phyloP scores from a whole-genome alignment of 2,329 filamentous ascomycete genomes.

The Monilinia laxa region DNA sequence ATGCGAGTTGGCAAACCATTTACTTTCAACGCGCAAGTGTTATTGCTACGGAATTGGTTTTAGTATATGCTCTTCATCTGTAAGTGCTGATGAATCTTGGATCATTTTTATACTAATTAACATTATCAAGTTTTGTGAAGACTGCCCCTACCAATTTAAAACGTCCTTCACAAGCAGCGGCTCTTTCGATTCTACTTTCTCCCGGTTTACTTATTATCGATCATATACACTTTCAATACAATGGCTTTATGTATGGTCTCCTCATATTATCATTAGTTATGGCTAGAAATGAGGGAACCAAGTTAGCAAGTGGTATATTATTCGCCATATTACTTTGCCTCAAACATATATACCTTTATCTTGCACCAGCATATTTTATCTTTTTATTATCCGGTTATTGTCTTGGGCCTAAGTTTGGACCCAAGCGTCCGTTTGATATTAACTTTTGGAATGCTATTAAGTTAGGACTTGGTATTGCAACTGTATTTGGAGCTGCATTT shows the following conservation, averaged over 20 bases:
- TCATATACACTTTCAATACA: conserved; percentile 99
- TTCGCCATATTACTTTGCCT: conserved; percentile 87
- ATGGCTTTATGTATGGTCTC: conserved; percentile 92
- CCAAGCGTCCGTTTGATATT: conserved; percentile 70
- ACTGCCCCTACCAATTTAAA: conserved; percentile 65
- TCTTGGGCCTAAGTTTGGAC: conserved; percentile 66
- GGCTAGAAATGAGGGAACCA: conserved; percentile 70
- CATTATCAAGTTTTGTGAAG: conserved; percentile 64
- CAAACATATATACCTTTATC: conserved; percentile 97
- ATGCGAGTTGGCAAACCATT: conserved; percentile 90
- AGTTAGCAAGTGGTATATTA: conserved; percentile 74
- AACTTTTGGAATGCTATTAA: conserved; percentile 79
- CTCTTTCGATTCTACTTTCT: conserved; percentile 85
- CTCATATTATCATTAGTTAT: conserved; percentile 83
- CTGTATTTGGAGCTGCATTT: conserved; percentile 77
- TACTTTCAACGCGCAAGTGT: conserved; percentile 93
- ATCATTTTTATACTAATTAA: conserved; percentile 24
- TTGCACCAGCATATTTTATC: conserved; percentile 93
- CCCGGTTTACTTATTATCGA: conserved; percentile 95
- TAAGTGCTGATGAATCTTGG: conserved; percentile 44
- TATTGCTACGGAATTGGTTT: conserved; percentile 77
- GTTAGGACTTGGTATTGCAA: conserved; percentile 69
- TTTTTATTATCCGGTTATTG: conserved; percentile 90
- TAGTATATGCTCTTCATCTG: conserved; percentile 79
- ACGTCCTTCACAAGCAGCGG: conserved; percentile 78